phyloP scores from a whole-genome alignment of 352 stramenopile species.

The Saprolegnia parasitica region DNA sequence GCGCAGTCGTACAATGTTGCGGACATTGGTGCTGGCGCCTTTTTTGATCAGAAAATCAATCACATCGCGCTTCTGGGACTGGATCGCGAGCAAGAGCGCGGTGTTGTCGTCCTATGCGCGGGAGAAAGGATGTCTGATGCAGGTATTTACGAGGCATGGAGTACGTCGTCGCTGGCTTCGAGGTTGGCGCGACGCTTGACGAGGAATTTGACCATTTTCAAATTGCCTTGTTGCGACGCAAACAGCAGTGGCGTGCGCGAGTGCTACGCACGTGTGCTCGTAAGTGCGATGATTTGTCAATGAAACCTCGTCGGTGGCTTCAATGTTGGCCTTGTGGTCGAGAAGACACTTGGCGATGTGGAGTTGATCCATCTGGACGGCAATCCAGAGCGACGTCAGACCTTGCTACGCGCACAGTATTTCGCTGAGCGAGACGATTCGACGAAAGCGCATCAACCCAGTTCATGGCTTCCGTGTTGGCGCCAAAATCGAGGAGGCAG shows the following conservation, averaged over 20 bases:
- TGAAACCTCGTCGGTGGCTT: slow-evolving; percentile 23
- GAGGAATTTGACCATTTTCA: slow-evolving; percentile 27
- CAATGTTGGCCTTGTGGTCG: slow-evolving; percentile 19
- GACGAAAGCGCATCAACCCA: neutral
- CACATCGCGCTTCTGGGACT: slow-evolving; percentile 11
- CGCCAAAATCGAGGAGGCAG: slow-evolving; percentile 16
- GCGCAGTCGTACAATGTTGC: slow-evolving; percentile 9
- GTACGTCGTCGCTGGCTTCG: slow-evolving; percentile 23
- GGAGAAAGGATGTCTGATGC: too few species aligned
- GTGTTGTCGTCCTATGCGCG: slow-evolving; percentile 30
- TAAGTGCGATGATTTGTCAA: neutral
- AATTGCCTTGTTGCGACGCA: slow-evolving; percentile 10
- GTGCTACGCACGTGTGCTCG: neutral
- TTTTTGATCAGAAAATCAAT: slow-evolving; percentile 28
- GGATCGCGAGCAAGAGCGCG: slow-evolving; percentile 22
- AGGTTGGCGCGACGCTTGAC: slow-evolving; percentile 13
- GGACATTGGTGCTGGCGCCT: slow-evolving; percentile 16
- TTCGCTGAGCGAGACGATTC: too few species aligned
- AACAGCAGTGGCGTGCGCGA: slow-evolving; percentile 22
- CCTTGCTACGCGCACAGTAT: neutral
- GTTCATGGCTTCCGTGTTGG: slow-evolving; percentile 29
- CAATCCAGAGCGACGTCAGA: slow-evolving; percentile 12
- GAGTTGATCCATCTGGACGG: slow-evolving; percentile 26
- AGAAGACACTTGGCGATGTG: slow-evolving; percentile 30
- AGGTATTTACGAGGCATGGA: too few species aligned